Percentiles rank a stretch among this genome's conserved stretches.
These are phyloP conservation scores for Vaccinium macrocarpon DNA, from an alignment of 148 eudicot genomes.

Conservation along the genomic window DNA sequence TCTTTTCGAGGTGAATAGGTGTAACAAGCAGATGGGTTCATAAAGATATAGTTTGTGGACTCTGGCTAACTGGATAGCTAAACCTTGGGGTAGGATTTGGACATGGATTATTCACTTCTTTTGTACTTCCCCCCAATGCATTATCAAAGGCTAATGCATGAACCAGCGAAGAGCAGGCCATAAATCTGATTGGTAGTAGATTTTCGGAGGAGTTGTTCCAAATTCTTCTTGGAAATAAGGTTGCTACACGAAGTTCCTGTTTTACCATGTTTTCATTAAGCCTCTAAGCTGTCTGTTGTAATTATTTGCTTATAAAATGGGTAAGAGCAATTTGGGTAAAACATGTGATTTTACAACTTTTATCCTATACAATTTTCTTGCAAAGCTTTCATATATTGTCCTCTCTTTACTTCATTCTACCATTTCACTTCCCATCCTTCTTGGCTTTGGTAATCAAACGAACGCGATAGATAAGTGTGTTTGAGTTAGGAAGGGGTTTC, in stretches of 20 bases:
- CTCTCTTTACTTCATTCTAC: background rate
- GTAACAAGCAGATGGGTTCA: background rate
- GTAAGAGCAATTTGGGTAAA: background rate
- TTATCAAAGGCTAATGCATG: background rate
- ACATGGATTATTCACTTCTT: background rate
- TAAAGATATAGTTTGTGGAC: background rate
- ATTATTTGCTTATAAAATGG: background rate
- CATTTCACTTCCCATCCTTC: background rate
- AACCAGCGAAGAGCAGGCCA: background rate
- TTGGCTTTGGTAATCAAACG: background rate
- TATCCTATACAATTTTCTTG: background rate
- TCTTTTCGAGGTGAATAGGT: background rate
- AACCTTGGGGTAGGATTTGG: background rate
- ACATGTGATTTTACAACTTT: background rate
- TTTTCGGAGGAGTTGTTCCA: background rate
- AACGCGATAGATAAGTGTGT: background rate
- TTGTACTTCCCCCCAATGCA: background rate
- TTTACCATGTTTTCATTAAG: background rate
- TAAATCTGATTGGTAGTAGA: background rate
- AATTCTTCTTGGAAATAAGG: background rate
- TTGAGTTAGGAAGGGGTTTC: slow-evolving; percentile 1
- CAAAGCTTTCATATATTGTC: background rate
- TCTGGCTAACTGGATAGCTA: background rate
- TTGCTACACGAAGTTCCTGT: background rate
- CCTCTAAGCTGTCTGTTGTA: background rate